Evolutionary conservation across 2,329 filamentous ascomycete species (phyloP).

Genomic region (Proliferodiscus dingleyae): DNA sequence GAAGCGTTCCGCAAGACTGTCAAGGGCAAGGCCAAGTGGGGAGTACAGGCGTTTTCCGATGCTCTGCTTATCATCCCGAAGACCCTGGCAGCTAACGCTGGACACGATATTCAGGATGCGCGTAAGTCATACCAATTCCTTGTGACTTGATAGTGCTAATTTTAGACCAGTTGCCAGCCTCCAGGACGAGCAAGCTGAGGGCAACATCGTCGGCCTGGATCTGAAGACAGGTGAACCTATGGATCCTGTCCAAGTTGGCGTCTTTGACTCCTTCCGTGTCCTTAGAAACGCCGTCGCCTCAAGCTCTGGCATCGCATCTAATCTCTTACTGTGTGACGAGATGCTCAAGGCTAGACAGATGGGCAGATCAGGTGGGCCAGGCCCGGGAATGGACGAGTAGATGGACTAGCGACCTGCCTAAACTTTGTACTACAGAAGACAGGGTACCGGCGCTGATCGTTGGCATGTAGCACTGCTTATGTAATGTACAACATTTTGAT

Average conservation of each 20-base stretch:
- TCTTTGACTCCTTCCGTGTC: constrained; percentile 95
- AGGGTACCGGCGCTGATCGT: not conserved
- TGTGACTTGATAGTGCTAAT: constrained; percentile 17
- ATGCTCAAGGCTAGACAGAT: constrained; percentile 97
- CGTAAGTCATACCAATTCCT: constrained; percentile 51
- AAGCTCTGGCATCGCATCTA: constrained; percentile 90
- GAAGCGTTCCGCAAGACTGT: constrained; percentile 83
- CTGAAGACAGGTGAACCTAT: constrained; percentile 84
- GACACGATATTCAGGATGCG: constrained; percentile 94
- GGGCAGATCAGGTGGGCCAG: constrained; percentile 60
- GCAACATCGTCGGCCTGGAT: constrained; percentile 81
- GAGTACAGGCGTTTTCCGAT: constrained; percentile 91
- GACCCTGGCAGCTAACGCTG: constrained; percentile 91
- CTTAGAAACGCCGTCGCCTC: constrained; percentile 90
- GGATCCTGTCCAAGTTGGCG: constrained; percentile 87
- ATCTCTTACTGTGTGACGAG: constrained; percentile 92
- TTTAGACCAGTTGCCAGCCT: constrained; percentile 65
- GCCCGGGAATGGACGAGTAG: constrained; percentile 57
- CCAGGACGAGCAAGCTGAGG: constrained; percentile 80
- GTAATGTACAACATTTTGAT: constrained; percentile 3
- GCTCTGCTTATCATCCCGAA: constrained; percentile 94
- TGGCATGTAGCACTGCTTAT: constrained; percentile 2
- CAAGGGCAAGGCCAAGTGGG: constrained; percentile 97
- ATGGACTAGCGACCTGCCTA: not conserved
- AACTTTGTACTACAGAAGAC: not conserved